phyloP scores from a whole-genome alignment of 2,329 filamentous ascomycete species.

The Calonectria naviculata region DNA sequence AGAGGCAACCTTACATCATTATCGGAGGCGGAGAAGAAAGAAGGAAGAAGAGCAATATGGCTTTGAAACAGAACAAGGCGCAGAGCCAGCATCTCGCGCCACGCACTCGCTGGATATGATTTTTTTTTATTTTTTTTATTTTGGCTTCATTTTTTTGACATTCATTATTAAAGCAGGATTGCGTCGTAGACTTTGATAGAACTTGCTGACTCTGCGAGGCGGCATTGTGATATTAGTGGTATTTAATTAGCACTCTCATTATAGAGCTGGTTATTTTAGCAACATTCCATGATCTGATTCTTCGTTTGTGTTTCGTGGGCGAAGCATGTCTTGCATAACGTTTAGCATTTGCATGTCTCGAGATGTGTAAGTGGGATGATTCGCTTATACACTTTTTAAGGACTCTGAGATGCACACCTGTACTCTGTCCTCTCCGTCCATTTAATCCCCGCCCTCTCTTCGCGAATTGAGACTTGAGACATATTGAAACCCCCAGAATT shows the following conservation, averaged over 20 bases:
- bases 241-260: constrained; percentile 1
- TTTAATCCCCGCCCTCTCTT: not conserved
- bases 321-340: constrained; percentile 1
- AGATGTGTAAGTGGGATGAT: not conserved
- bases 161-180: not conserved
- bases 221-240: not conserved
- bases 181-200: not conserved
- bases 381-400: not conserved
- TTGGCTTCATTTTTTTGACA: not conserved
- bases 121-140: not conserved
- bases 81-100: not conserved
- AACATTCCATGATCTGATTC: not conserved
- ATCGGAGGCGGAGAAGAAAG: not conserved
- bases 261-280: not conserved
- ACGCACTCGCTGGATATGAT: not conserved
- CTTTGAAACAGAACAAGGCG: not conserved
- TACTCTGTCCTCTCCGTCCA: not conserved
- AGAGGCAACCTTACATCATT: not conserved
- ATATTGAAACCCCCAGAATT: not conserved
- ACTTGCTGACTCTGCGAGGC: not conserved
- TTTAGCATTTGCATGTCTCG: not conserved
- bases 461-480: not conserved
- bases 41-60: not conserved
- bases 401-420: not conserved
- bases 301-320: not conserved